A percentile compares a stretch with the other conserved stretches of the same genome.
Evolutionary conservation across 1,284 basidiomycete genomes (phyloP).

Genomic region (Leccinum pachyderme): DNA sequence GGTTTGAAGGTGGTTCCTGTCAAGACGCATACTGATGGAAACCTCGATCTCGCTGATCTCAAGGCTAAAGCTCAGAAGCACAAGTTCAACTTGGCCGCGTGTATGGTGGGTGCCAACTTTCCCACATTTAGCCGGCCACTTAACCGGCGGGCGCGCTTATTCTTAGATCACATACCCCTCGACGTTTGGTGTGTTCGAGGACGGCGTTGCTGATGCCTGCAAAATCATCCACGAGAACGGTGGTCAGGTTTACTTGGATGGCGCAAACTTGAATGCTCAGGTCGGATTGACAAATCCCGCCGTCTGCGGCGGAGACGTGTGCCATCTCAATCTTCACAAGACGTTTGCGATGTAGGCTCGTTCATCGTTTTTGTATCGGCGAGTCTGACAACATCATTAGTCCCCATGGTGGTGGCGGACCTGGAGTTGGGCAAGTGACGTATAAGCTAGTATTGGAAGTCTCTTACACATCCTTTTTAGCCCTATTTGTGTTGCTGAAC

Average conservation of each 20-base stretch:
- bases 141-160: neutral
- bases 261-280: slow-evolving; percentile 95
- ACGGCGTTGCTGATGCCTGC: slow-evolving; percentile 89
- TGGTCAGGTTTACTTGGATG: slow-evolving; percentile 97
- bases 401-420: slow-evolving; percentile 97
- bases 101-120: slow-evolving; percentile 72
- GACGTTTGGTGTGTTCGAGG: slow-evolving; percentile 97
- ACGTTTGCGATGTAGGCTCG: slow-evolving; percentile 80
- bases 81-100: slow-evolving; percentile 89
- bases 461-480: slow-evolving; percentile 39
- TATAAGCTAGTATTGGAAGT: neutral
- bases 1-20: slow-evolving; percentile 95
- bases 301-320: slow-evolving; percentile 94
- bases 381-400: slow-evolving; percentile 37
- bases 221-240: slow-evolving; percentile 92
- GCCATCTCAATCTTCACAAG: slow-evolving; percentile 98
- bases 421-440: slow-evolving; percentile 75
- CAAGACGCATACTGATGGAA: slow-evolving; percentile 86
- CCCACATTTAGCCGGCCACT: slow-evolving; percentile 14
- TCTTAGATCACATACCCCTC: slow-evolving; percentile 87
- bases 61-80: slow-evolving; percentile 86
- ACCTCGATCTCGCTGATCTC: slow-evolving; percentile 86
- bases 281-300: slow-evolving; percentile 96
- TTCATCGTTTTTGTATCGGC: slow-evolving; percentile 1
- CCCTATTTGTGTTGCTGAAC: slow-evolving; percentile 92